These are phyloP conservation scores for Oryza officinalis DNA, from an alignment of 176 grass and related monocot species.

Conservation along the genomic window DNA sequence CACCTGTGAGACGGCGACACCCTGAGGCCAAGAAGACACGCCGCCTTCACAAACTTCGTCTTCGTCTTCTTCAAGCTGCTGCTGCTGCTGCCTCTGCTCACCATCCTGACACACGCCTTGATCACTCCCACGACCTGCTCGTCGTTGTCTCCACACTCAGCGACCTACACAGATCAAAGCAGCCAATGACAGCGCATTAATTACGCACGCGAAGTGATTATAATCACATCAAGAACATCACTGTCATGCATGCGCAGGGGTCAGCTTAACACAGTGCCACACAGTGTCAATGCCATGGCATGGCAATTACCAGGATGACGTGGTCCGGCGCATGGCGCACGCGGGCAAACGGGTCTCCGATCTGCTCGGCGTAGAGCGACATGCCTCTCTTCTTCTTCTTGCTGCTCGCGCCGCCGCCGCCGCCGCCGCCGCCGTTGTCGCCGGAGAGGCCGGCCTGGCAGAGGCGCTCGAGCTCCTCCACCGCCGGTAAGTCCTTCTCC, in stretches of 20 bases:
- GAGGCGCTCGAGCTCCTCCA: conserved; percentile 63
- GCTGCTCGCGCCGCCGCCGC: not conserved
- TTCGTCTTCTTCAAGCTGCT: not conserved
- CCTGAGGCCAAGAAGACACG: conserved; percentile 72
- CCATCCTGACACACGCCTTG: conserved; percentile 64
- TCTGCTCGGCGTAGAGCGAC: conserved; percentile 61
- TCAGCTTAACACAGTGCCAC: conserved; percentile 3
- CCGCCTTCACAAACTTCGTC: conserved; percentile 49
- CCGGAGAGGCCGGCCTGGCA: conserved; percentile 59
- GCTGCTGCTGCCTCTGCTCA: conserved; percentile 43
- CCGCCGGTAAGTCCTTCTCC: conserved; percentile 49
- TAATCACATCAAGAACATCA: conserved; percentile 6
- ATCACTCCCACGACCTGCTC: conserved; percentile 69
- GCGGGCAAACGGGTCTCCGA: conserved; percentile 62
- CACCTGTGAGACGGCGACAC: conserved; percentile 76
- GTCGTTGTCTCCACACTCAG: conserved; percentile 51
- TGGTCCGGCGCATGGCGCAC: conserved; percentile 63
- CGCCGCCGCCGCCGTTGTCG: not conserved
- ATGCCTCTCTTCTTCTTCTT: conserved; percentile 44
- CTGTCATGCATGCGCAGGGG: not conserved
- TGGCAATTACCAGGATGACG: conserved; percentile 60
- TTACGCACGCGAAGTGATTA: not conserved
- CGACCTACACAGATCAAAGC: conserved; percentile 41
- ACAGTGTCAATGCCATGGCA: not conserved
- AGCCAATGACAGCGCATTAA: not conserved